Evolutionary conservation across 2,329 filamentous ascomycete species (phyloP), one percentile per base, ranked within the genome.

Genomic region (Fusarium nematophilum): DNA sequence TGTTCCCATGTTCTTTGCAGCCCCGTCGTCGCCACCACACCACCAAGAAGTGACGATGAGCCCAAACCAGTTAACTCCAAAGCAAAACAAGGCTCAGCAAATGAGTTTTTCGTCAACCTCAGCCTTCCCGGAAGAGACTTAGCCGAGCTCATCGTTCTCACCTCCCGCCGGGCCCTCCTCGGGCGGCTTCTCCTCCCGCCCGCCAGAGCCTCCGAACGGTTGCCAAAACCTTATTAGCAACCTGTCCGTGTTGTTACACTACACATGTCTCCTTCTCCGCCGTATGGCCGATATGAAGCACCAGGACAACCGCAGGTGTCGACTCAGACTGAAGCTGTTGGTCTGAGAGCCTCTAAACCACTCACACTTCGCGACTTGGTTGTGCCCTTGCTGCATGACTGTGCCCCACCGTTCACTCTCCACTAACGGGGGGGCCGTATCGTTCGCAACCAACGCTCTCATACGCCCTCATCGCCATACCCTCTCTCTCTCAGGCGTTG

Each of bases 191-290:
- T 46, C 60, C 52, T 66, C 64, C 62, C 60, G 60, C 51, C 52
- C 50, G 48, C 45, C 60, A 53, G 53, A 51, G 40, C 57, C 52
- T 49, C 53, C 63, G 52, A 66, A 63, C 65, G 45, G 45, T 52
- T 59, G 48, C 59, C 56, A 59, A 56, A 66, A 64, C 59, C 52
- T 66, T 63, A 52, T 57, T 52, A 52, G 36, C 48, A 66, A 53
- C 39, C 37, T 45, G 46, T 55, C 36, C 45, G 23, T 51, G 29
- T n/a, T 53, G 62, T 61, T 48, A 48, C 65, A 57, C 59, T 38
- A 23, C 17, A 8, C 30, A 27, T 45, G 26, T 53, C 40, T 13
- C 44, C 14, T 33, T 29, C 18, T 47, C 34, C 26, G 17, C 18
- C 21, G 21, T 29, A 39, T 15, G 21, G 29, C 34, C 29, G 31